Evolutionary conservation across 106 monocot species (phyloP).

Genomic region (Chionographis japonica): DNA sequence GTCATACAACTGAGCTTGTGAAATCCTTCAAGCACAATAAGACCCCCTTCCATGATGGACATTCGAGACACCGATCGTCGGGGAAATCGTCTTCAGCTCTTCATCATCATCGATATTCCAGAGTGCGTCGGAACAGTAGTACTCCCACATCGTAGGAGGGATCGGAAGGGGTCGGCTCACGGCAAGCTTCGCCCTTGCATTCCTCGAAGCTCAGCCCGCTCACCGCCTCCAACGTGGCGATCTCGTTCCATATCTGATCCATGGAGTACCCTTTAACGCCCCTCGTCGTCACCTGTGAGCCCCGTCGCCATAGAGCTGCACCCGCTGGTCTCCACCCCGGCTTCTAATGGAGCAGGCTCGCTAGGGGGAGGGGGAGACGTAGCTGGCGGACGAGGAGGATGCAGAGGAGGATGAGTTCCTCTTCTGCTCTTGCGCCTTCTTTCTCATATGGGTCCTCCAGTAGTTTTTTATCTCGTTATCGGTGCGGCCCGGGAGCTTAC

Average conservation of each 20-base stretch:
- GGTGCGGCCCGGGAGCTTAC: slow-evolving; percentile 57
- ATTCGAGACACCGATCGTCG: not conserved
- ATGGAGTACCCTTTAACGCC: slow-evolving; percentile 35
- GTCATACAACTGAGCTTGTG: too few relatives aligned
- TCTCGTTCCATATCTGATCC: slow-evolving; percentile 76
- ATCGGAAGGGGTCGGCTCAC: not conserved
- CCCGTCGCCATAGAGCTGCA: slow-evolving; percentile 2
- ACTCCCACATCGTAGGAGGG: slow-evolving; percentile 29
- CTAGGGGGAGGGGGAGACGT: not conserved
- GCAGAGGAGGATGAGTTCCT: slow-evolving; percentile 5
- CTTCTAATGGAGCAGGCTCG: not conserved
- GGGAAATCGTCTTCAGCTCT: slow-evolving; percentile 21
- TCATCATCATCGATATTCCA: slow-evolving; percentile 55
- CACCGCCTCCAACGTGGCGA: slow-evolving; percentile 17
- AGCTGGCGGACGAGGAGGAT: slow-evolving; percentile 22
- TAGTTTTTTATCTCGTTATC: slow-evolving; percentile 81
- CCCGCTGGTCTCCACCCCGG: not conserved
- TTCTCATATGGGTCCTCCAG: slow-evolving; percentile 65
- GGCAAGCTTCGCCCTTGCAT: slow-evolving; percentile 10
- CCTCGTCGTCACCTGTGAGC: slow-evolving; percentile 6
- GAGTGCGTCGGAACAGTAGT: slow-evolving; percentile 22
- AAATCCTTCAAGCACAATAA: not conserved
- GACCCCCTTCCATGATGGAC: not conserved
- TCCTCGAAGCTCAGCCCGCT: slow-evolving; percentile 3
- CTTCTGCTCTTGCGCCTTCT: slow-evolving; percentile 37